Evolutionary conservation across 2,329 filamentous ascomycete species (phyloP), one percentile per base, ranked within the genome.

Genomic region (Cucurbitaria berberidis): DNA sequence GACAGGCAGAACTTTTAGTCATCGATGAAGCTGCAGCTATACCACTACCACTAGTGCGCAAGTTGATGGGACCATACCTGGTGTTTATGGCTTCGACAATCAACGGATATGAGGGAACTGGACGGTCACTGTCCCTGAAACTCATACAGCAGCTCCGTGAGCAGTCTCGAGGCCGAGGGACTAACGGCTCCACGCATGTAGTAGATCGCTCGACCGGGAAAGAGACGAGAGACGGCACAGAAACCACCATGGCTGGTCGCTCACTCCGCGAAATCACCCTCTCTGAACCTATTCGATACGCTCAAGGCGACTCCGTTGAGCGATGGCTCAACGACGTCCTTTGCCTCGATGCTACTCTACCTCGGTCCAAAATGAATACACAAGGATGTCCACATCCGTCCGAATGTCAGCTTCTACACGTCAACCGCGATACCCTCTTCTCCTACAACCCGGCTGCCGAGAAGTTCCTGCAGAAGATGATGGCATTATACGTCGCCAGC

Each of bases 61-160:
- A 97, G 77, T 82, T 99, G 35, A 93, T 99, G 86, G 95, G 95
- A 0, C 93, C 93, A 13, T 99, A 99, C 75, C 81, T 99, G 32
- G 92, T 98, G 8, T 99, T 99, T 77, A 98, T 99, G 95, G 92
- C 96, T 0, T 99, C 95, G 0, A 99, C 95, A 1, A 97, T 99
- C 78, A 98, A 98, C 72, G 95, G 95, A 53, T 99, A 99, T 73
- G 95, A 99, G 79, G 95, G 95, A 51, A 99, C 95, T 6, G 95
- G 95, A 35, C 87, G 95, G 52, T 98, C 95, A 1, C 82, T 99
- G 5, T 98, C 95, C 0, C 80, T 99, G 48, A 99, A 99, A 78
- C 83, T 99, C 62, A 97, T 99, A 60, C 96, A 98, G 74, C 93
- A 99, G 76, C 85, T 99, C 21, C 88, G 95, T 53, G 93, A 99